phyloP scores from a whole-genome alignment of 2,329 filamentous ascomycete species.

The Hymenoscyphus infarciens region DNA sequence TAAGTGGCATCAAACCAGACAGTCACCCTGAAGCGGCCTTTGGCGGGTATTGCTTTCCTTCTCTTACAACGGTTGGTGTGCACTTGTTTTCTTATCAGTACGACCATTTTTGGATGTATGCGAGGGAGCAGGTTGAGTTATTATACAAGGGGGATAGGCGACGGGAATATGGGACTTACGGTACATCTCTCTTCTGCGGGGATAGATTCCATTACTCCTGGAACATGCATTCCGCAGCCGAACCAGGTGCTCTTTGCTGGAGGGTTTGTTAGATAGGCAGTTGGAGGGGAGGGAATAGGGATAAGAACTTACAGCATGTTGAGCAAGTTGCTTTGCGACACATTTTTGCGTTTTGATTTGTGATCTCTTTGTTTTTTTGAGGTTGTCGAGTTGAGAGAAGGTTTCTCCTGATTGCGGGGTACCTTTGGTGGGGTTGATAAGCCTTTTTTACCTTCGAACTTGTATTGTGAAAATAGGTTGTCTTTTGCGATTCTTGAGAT shows the following conservation, averaged over 20 bases:
- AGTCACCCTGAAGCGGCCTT: not conserved
- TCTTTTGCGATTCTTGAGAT: not conserved
- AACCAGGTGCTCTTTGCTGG: constrained; percentile 50
- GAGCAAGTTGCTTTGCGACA: constrained; percentile 49
- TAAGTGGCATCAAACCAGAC: not conserved
- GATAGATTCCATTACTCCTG: constrained; percentile 50
- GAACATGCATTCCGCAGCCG: constrained; percentile 50
- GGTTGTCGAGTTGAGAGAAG: not conserved
- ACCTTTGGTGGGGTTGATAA: not conserved
- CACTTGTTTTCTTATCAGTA: not conserved
- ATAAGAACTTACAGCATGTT: constrained; percentile 45
- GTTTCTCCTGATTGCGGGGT: not conserved
- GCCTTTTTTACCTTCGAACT: not conserved
- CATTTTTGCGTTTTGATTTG: constrained; percentile 32
- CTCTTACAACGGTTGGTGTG: not conserved
- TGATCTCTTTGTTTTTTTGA: not conserved
- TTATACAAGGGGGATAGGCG: not conserved
- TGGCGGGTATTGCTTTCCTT: not conserved
- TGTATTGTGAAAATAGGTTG: not conserved
- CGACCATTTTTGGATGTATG: too few relatives aligned
- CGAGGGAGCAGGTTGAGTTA: too few relatives aligned
- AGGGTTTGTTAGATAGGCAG: constrained; percentile 6
- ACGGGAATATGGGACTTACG: constrained; percentile 9
- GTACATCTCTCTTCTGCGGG: constrained; percentile 50
- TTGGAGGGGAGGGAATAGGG: not conserved